Conservation (phyloP, 148 eudicot genomes). For the Tetragonia tetragonoides region DNA sequence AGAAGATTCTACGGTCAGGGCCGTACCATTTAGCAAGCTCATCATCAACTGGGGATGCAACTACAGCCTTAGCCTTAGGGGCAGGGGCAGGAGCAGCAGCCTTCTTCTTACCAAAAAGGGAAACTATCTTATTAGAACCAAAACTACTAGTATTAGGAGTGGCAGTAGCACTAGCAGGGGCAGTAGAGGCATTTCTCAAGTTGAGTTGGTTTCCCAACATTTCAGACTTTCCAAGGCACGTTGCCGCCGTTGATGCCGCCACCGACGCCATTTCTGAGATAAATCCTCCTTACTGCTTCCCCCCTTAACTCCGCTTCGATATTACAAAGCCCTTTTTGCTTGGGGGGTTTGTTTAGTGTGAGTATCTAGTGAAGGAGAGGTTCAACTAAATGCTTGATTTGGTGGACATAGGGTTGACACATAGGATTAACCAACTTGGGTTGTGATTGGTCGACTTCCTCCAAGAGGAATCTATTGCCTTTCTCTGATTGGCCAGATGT, state of each 20-base stretch:
- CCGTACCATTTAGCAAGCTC: slow-evolving; percentile 99
- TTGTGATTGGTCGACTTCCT: slow-evolving; percentile 28
- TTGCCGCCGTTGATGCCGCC: slow-evolving; percentile 59
- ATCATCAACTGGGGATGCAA: slow-evolving; percentile 46
- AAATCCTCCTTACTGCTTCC: neutral
- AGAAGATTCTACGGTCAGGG: slow-evolving; percentile 94
- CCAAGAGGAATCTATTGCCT: slow-evolving; percentile 1
- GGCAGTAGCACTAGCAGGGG: slow-evolving; percentile 28
- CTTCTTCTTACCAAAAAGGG: slow-evolving; percentile 72
- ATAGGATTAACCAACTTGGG: slow-evolving; percentile 4
- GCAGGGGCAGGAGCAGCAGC: slow-evolving; percentile 47
- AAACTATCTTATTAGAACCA: slow-evolving; percentile 43
- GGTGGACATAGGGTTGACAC: slow-evolving; percentile 54
- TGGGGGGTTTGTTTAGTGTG: neutral
- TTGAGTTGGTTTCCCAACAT: slow-evolving; percentile 60
- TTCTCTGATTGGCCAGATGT: slow-evolving; percentile 25
- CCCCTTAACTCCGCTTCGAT: too few species aligned
- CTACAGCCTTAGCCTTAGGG: slow-evolving; percentile 49
- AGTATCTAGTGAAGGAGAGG: slow-evolving; percentile 9
- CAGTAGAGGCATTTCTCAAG: slow-evolving; percentile 43
- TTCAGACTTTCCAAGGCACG: slow-evolving; percentile 62
- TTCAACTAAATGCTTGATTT: slow-evolving; percentile 46
- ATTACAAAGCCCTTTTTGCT: too few species aligned
- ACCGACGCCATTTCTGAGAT: slow-evolving; percentile 55
- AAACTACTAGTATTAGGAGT: slow-evolving; percentile 14